Base-by-base conservation (phyloP, 2,329 filamentous ascomycete genomes). In the Pseudocercospora vitis region DNA sequence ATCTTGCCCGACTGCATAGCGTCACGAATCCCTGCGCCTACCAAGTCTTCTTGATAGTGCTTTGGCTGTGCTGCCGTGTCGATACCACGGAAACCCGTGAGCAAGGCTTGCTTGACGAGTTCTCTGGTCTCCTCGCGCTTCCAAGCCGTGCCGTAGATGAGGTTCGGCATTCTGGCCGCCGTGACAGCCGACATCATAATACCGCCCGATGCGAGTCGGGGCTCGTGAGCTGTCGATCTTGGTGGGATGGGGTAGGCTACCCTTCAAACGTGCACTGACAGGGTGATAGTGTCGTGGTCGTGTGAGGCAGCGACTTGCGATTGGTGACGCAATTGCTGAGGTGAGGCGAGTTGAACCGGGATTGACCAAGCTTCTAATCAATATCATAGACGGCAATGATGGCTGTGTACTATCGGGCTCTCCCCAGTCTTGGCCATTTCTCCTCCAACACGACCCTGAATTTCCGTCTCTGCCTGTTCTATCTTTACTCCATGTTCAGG, bases 61-160 rank as follows among this genome's bases (percentile, higher is more conserved):
- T 81, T 82, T 2, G 88, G 88, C 55, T 59, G 87, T 12, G 86
- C 87, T 7, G 88, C 88, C 0, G 89, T 92, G 66, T 94, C 89
- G 55, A 94, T 74, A 42, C 77, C 87, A 26, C 83, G 79, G 63
- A 92, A 94, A 4, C 89, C 88, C 39, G 81, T 74, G 39, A 76
- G 76, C 28, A 94, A 67, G 1, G 89, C 89, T 58, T 79, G 71
- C 62, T 85, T 81, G 18, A 94, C 88, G 2, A 92, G 76, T 50
- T 81, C 75, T 16, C 80, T 78, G 0, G 87, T 90, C 14, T 73
- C 73, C 1, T 86, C 82, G 64, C 86, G 85, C 70, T 94, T 94
- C 88, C 89, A 92, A n/a, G 89, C 89, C 2, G 89, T 92, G 48
- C 89, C 89, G 69, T 94, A 94, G 58, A 94, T 73, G 59, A 82